Evolutionary conservation across 2,329 filamentous ascomycete genomes (phyloP), one percentile per base, ranked within the genome.

Genomic region (Colletotrichum tabaci): DNA sequence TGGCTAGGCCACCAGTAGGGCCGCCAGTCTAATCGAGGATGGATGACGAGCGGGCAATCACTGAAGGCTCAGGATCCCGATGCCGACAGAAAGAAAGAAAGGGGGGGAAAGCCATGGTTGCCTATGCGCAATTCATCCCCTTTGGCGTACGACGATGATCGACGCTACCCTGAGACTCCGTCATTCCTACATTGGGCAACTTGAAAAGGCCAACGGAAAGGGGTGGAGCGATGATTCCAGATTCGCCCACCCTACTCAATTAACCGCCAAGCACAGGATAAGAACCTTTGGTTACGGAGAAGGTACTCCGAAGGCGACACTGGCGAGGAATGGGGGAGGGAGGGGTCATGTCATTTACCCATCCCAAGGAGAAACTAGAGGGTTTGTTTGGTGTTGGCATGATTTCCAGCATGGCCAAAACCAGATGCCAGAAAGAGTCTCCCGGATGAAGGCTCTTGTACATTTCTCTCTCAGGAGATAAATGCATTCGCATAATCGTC

Each of bases 1-100:
- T 63, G 65, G 68, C 58, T 58, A 46, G 16, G 65, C 60, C 52
- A 52, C 65, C 49, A 63, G 65, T 47, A 35, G 30, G 30, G 40
- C 52, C 7, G n/a, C 40, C 58, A 50, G 46, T 60, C 52, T 35
- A 63, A 44, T 3, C 2, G 12, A 23, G 13, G 30, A 23, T 55
- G 52, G 16, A 23, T 13, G 40, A 35, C 55, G 52, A 60, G 52
- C 30, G 58, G 60, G 16, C 50, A 63, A 4, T 56, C 55, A 47
- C 30, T 42, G 16, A 42, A 6, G 7, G 30, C 44, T 60, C 18
- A 21, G n/a, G 18, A 47, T 68, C 58, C 50, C 58, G 65, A 71
- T 68, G 65, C 15, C 35, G 42, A 40, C 21, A 49, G 50, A 58
- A 63, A 68, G 30, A 35, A 9, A 35, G 30, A 35, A 35, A 2